A percentile compares a stretch with the other conserved stretches of the same genome.
These are phyloP conservation scores for Helianthus annuus DNA, from an alignment of 129 eudicot species.

Conservation along the genomic window HanXRQr2.0-SUNRISE NC_035437.2:33308574-33309073, in stretches of 20 bases:
- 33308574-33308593: conserved; percentile 88
- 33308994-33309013: conserved; percentile 44
- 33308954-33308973: conserved; percentile 95
- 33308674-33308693: conserved; percentile 80
- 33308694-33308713: conserved; percentile 83
- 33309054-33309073: conserved; percentile 2
- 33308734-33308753: conserved; percentile 80
- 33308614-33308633: conserved; percentile 16
- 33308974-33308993: conserved; percentile 92
- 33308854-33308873: conserved; percentile 6
- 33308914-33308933: conserved; percentile 92
- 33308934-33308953: conserved; percentile 93
- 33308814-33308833: neutral
- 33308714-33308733: conserved; percentile 72
- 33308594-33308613: conserved; percentile 5
- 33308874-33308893: conserved; percentile 56
- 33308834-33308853: neutral
- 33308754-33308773: too few species aligned
- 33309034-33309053: neutral
- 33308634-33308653: conserved; percentile 11
- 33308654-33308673: conserved; percentile 10
- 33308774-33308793: too few species aligned
- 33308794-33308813: neutral
- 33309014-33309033: conserved; percentile 12
- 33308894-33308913: conserved; percentile 87